Evolutionary conservation across 305 asterid genomes (phyloP), one percentile per base, ranked within the genome.

Genomic region (Plantago rigida): DNA sequence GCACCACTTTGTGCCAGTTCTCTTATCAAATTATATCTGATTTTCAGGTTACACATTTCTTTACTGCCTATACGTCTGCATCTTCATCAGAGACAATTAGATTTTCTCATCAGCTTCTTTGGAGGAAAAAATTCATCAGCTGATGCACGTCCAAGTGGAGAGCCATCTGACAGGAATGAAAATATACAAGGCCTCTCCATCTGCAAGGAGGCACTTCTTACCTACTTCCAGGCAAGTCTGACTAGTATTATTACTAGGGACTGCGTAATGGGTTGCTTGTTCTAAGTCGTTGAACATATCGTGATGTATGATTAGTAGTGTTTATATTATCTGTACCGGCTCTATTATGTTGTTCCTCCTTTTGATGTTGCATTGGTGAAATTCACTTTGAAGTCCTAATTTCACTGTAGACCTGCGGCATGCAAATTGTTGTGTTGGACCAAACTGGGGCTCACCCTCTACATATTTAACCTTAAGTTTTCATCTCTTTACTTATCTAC

Each of bases 31-130:
- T 31, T 51, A 60, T 54, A 17, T 71, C 53, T 68, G 13, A 53
- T 72, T 63, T 69, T 69, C 81, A 93, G 99, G 84, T 79, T 93
- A 71, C 86, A 82, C n/a, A 68, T 89, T 68, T 82, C 95, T 69
- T 59, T 93, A 31, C 96, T 82, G 73, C 97, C 99, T 14, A 63
- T 93, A 63, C 86, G 79, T 45, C 70, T 93, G 70, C 95, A 89
- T 82, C 97, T 93, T 77, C 97, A 93, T 76, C 99, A 93, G 78
- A 84, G 81, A 76, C 97, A 93, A 68, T 95, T 93, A 64, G 91
- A 93, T 80, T 93, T 93, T 78, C 89, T 93, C 81, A 81, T 84
- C 75, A 78, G 79, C 83, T 89, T 93, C 78, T 93, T 93, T 71
- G 94, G 95, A 63, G 94, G 91, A 72, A 77, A 79, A 62, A 76